Base-by-base conservation (phyloP, 805 yeast genomes). In the Saccharomycopsis lassenensis region DNA sequence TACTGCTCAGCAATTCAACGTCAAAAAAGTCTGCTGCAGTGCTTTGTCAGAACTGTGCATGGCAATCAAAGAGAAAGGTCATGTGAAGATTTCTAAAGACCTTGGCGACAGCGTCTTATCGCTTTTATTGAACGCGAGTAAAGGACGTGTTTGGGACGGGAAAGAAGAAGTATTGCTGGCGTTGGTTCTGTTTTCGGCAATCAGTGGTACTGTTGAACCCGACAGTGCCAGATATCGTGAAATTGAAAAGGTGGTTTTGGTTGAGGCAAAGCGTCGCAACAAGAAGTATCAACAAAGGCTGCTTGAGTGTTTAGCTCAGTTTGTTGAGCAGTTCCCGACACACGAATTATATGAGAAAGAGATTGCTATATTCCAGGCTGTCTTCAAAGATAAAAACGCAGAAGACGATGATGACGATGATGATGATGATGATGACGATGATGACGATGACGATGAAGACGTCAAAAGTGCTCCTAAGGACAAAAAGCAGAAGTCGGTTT, bases 141-240 rank as follows among this genome's bases (percentile, higher is more conserved):
- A 66, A 37, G 95, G 95, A 1, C 71, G 93, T 41, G 70, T 89
- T 7, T 89, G 95, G 91, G 65, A 67, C 11, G 97, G 96, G 4
- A 89, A 89, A 49, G 95, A 86, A 47, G 55, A 64, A 20, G 67
- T 91, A 1, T 59, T 85, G 14, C 74, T 72, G 24, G 82, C 95
- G 0, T 58, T 87, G 36, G 79, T 82, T 0, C 56, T 71, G 1
- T 62, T 81, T 22, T 72, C 71, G 41, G n/a, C n/a, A n/a, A n/a
- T n/a, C n/a, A n/a, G n/a, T n/a, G n/a, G n/a, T n/a, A n/a, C n/a
- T n/a, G n/a, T n/a, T n/a, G n/a, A n/a, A n/a, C n/a, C n/a, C n/a
- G n/a, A n/a, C n/a, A n/a, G n/a, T n/a, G n/a, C n/a, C n/a, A n/a
- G n/a, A n/a, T 51, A 60, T 22, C 55, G 52, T 1, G 52, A 47